Evolutionary conservation across 2,329 filamentous ascomycete species (phyloP), one percentile per base, ranked within the genome.

Genomic region (Alternaria gansuensis): DNA sequence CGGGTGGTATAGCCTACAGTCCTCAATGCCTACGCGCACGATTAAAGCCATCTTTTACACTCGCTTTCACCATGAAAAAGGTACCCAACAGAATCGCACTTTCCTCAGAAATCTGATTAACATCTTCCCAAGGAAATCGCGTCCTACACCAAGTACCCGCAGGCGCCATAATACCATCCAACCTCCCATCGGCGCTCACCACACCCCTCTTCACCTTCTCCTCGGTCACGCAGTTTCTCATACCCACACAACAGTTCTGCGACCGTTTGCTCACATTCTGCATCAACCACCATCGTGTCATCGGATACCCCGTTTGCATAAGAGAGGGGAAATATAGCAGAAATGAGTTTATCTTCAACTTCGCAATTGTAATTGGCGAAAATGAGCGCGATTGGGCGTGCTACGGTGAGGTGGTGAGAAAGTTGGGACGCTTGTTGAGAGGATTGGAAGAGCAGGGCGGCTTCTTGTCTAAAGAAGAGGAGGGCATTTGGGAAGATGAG

Each of bases 341-440:
- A 58, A 97, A 97, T 79, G 92, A 96, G 78, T 98, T 97, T 82
- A 97, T 97, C 74, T 99, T 98, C 86, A 98, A 98, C 78, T 97
- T 98, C 74, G 93, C 92, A 59, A 83, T 98, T 43, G 90, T 97
- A 28, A 83, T 97, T 49, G 86, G 90, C 50, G 85, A 88, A 56
- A 82, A 85, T 33, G 82, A 84, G 13, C 75, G 75, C 4, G 91
- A 96, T 72, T 90, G 90, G 75, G 86, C 86, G 48, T 90, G 89
- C 33, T 96, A 92, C 76, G 92, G 93, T 77, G 89, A 88, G 64
- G 91, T 98, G 31, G 92, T 97, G 53, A 84, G 90, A 65, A 91
- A 96, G 70, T 83, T 98, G 50, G 95, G 94, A 2, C 85, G 89
- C 62, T 87, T 95, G 28, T 92, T 98, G 81, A 88, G 90, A 62